These are phyloP conservation scores for Pulveroboletus sp. DNA, from an alignment of 768 basidiomycete genomes.

Conservation along the genomic window DNA sequence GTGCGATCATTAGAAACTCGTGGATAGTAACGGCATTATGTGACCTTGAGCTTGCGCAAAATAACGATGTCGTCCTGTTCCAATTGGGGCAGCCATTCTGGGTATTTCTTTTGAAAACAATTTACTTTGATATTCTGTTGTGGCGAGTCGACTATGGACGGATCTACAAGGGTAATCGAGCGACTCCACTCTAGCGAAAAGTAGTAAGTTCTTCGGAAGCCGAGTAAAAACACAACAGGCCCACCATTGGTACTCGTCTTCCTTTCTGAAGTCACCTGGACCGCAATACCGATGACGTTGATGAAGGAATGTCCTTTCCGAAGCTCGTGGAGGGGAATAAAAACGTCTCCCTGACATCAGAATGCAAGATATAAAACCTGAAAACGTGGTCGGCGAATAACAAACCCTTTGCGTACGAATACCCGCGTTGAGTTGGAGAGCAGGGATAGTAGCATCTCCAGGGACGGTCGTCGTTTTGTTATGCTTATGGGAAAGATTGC, in stretches of 20 bases:
- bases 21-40: not conserved
- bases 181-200: constrained; percentile 42
- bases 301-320: constrained; percentile 11
- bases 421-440: constrained; percentile 16
- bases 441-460: not conserved
- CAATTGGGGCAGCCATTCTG: constrained; percentile 51
- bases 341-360: constrained; percentile 25
- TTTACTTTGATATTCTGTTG: constrained; percentile 36
- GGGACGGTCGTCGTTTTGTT: not conserved
- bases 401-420: constrained; percentile 28
- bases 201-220: not conserved
- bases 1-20: not conserved
- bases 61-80: constrained; percentile 50
- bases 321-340: constrained; percentile 17
- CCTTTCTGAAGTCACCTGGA: constrained; percentile 7
- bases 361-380: not conserved
- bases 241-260: constrained; percentile 27
- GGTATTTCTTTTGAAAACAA: constrained; percentile 49
- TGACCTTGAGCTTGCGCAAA: constrained; percentile 49
- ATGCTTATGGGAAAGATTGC: not conserved
- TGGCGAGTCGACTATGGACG: constrained; percentile 36
- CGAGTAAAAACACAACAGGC: constrained; percentile 5
- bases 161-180: constrained; percentile 50
- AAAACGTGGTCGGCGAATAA: not conserved
- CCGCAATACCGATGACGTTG: constrained; percentile 34